phyloP scores from a whole-genome alignment of 345 rosid genomes.

The Barbarea vulgaris region DNA sequence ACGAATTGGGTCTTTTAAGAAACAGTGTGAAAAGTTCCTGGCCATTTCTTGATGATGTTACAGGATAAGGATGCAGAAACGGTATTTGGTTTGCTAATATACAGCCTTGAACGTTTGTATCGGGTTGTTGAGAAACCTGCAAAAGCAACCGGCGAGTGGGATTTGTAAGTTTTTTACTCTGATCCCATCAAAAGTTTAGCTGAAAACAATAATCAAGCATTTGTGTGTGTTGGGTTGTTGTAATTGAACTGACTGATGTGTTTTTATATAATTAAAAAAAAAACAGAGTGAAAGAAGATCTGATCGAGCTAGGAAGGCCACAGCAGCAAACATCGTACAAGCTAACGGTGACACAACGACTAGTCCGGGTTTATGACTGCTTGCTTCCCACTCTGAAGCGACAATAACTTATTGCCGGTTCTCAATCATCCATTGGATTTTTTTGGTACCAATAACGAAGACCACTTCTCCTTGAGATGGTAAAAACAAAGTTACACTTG shows the following conservation, averaged over 20 bases:
- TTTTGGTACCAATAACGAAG: neutral
- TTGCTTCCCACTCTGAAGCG: conserved; percentile 67
- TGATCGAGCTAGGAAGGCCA: conserved; percentile 75
- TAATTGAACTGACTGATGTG: conserved; percentile 19
- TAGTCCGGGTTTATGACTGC: conserved; percentile 75
- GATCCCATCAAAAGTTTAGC: conserved; percentile 19
- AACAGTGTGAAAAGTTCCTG: conserved; percentile 1
- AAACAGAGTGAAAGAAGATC: conserved; percentile 81
- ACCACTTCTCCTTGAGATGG: neutral
- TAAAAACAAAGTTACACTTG: conserved; percentile 2
- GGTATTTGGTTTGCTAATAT: conserved; percentile 75
- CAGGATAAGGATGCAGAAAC: conserved; percentile 81
- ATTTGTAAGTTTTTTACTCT: conserved; percentile 55
- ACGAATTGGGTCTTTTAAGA: neutral
- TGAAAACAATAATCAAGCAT: neutral
- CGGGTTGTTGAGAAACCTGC: conserved; percentile 78
- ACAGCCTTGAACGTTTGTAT: conserved; percentile 68
- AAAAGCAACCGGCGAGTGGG: conserved; percentile 82
- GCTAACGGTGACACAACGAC: conserved; percentile 61
- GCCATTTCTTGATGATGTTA: conserved; percentile 18
- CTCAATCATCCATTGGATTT: neutral
- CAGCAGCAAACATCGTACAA: conserved; percentile 60
- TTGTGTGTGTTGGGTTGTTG: neutral
- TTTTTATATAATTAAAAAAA: neutral
- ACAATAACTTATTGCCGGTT: conserved; percentile 32